Conservation (phyloP, 805 yeast genomes). For the Isabelozyma pseudorhagii region DNA sequence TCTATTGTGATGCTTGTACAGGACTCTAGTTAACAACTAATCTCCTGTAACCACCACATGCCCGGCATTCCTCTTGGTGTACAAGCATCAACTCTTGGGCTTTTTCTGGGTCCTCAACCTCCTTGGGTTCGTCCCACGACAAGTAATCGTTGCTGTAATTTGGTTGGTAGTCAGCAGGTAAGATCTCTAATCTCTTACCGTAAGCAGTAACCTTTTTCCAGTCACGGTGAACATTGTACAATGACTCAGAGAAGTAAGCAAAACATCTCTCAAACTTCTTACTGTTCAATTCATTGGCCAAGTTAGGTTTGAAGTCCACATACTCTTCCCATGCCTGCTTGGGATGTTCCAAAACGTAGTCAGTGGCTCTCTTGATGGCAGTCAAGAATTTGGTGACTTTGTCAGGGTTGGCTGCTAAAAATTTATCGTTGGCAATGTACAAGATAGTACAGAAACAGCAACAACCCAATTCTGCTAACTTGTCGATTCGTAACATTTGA, state of each 20-base stretch:
- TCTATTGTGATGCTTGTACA: not conserved
- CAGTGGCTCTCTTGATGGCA: slow-evolving; percentile 52
- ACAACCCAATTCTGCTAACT: slow-evolving; percentile 54
- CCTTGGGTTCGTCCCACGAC: slow-evolving; percentile 48
- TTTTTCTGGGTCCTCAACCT: slow-evolving; percentile 43
- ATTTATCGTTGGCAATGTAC: slow-evolving; percentile 51
- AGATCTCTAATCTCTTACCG: slow-evolving; percentile 51
- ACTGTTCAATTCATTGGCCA: slow-evolving; percentile 37
- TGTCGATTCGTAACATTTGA: slow-evolving; percentile 55
- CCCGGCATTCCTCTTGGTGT: slow-evolving; percentile 45
- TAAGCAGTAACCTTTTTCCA: slow-evolving; percentile 56
- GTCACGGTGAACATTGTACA: slow-evolving; percentile 53
- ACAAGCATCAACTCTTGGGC: slow-evolving; percentile 47
- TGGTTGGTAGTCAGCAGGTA: slow-evolving; percentile 47
- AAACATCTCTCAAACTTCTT: slow-evolving; percentile 52
- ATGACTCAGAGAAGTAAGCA: slow-evolving; percentile 52
- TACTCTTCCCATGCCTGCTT: slow-evolving; percentile 45
- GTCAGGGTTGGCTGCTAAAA: slow-evolving; percentile 44
- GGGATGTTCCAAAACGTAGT: slow-evolving; percentile 43
- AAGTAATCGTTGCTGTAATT: slow-evolving; percentile 52
- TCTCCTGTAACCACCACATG: slow-evolving; percentile 49
- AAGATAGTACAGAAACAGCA: slow-evolving; percentile 58
- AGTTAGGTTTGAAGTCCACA: slow-evolving; percentile 45
- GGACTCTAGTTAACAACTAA: slow-evolving; percentile 20
- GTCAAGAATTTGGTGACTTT: slow-evolving; percentile 43